Evolutionary conservation across 345 rosid genomes (phyloP).

Genomic region (Citrus maxima): DNA sequence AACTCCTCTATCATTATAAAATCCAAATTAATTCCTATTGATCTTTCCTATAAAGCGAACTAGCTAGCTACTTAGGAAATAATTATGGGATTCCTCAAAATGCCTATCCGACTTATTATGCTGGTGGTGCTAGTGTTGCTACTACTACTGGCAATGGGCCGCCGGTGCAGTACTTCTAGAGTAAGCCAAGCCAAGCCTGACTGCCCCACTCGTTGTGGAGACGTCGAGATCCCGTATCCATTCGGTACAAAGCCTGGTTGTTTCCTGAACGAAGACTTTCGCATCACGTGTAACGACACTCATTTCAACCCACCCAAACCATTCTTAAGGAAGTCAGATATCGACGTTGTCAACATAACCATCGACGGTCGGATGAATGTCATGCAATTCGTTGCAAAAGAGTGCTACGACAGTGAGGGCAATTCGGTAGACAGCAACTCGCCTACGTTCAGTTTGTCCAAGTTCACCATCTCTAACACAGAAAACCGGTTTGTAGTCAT

Average conservation of each 20-base stretch:
- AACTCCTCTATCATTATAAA: no score
- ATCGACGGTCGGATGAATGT: slow-evolving; percentile 17
- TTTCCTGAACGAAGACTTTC: slow-evolving; percentile 20
- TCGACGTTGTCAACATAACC: neutral
- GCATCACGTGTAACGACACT: slow-evolving; percentile 18
- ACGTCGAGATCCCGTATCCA: slow-evolving; percentile 31
- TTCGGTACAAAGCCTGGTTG: slow-evolving; percentile 32
- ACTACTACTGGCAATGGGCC: no score
- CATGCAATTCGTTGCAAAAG: neutral
- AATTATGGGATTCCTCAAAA: no score
- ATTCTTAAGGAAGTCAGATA: neutral
- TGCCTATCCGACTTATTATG: no score
- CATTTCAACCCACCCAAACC: no score
- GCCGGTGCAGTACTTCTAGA: no score
- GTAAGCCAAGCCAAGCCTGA: neutral
- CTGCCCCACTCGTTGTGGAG: slow-evolving; percentile 28
- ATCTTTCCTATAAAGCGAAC: no score
- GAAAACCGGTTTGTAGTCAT: slow-evolving; percentile 22
- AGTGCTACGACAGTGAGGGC: neutral
- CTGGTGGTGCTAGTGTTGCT: no score
- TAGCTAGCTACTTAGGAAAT: no score
- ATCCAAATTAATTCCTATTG: no score
- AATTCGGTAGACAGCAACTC: no score
- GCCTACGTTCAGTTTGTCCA: neutral
- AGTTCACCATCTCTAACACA: neutral